phyloP scores from a whole-genome alignment of 225 moss, liverwort and hornwort species.

The Polytrichum commune region DNA sequence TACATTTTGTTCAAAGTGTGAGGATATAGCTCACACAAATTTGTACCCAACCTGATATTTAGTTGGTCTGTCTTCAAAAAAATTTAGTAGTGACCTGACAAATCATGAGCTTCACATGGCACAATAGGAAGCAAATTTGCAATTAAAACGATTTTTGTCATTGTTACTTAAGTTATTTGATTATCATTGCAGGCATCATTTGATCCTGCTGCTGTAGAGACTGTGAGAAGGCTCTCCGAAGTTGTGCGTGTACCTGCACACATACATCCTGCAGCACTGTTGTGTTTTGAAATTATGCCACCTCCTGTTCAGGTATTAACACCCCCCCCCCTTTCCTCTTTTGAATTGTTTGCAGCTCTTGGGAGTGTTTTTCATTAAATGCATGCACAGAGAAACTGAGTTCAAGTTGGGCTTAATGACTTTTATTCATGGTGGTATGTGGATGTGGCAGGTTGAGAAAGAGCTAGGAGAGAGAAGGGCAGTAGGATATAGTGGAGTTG shows the following conservation, averaged over 20 bases:
- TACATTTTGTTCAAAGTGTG: background rate
- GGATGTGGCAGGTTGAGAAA: conserved; percentile 70
- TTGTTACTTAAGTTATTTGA: too few relatives aligned
- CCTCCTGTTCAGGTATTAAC: conserved; percentile 74
- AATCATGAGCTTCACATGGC: too few relatives aligned
- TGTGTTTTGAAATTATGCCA: conserved; percentile 96
- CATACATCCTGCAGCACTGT: conserved; percentile 74
- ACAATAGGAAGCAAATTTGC: too few relatives aligned
- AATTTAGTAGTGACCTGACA: too few relatives aligned
- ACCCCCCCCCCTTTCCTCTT: too few relatives aligned
- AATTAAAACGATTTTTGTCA: too few relatives aligned
- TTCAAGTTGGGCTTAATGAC: background rate
- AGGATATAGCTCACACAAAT: background rate
- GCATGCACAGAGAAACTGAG: background rate
- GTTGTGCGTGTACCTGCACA: conserved; percentile 75
- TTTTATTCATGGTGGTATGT: background rate
- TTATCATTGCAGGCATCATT: conserved; percentile 58
- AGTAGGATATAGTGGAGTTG: conserved; percentile 76
- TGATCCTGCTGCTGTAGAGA: conserved; percentile 73
- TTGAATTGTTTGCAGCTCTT: background rate
- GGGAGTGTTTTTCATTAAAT: background rate
- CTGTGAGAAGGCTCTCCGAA: conserved; percentile 74
- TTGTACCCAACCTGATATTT: too few relatives aligned
- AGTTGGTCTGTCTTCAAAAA: too few relatives aligned
- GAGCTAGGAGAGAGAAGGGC: conserved; percentile 83